Evolutionary conservation across 306 rosid genomes (phyloP).

Genomic region (Malus fusca): DNA sequence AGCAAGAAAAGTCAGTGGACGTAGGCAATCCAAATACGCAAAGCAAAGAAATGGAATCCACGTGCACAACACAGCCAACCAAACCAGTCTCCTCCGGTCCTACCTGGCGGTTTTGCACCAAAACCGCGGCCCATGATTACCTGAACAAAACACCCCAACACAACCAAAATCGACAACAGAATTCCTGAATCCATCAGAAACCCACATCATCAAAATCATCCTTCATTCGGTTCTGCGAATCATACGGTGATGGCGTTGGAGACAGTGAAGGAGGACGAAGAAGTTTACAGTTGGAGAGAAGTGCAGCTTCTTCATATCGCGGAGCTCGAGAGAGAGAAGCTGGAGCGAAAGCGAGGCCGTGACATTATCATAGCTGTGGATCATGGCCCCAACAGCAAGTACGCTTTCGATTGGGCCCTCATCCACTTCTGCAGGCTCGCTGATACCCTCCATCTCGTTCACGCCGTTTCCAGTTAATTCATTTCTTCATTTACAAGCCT

Average conservation of each 20-base stretch:
- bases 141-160: neutral
- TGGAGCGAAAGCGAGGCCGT: conserved; percentile 68
- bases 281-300: conserved; percentile 67
- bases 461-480: conserved; percentile 62
- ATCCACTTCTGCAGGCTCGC: conserved; percentile 67
- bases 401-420: conserved; percentile 90
- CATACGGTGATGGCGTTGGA: conserved; percentile 28
- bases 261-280: conserved; percentile 55
- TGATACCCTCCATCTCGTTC: conserved; percentile 78
- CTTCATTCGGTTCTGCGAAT: neutral
- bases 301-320: conserved; percentile 49
- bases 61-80: neutral
- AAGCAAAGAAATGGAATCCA: neutral
- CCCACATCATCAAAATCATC: neutral
- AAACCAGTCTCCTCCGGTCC: neutral
- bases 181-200: neutral
- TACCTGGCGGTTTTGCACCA: neutral
- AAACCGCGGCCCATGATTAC: neutral
- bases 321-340: conserved; percentile 59
- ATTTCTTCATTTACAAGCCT: neutral
- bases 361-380: conserved; percentile 66
- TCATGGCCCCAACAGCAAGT: conserved; percentile 73
- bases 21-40: neutral
- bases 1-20: neutral
- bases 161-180: neutral